These are phyloP conservation scores for Epichloe brachyelytri DNA, from an alignment of 2,329 filamentous ascomycete species.

Conservation along the genomic window DNA sequence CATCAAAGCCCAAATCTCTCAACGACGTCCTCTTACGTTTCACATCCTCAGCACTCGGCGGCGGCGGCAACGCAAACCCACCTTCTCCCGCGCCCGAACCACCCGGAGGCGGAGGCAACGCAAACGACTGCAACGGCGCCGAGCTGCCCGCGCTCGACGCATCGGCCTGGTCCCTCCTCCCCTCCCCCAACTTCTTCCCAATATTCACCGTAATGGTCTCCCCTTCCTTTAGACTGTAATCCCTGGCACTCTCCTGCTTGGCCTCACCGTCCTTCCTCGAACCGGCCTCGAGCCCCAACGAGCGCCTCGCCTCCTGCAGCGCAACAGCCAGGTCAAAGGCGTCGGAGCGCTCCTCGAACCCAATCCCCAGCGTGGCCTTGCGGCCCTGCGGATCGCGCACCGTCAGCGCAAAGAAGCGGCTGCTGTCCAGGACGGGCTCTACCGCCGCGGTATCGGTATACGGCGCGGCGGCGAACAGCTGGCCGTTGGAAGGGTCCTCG, in stretches of 20 bases:
- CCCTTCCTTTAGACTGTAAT: slow-evolving; percentile 79
- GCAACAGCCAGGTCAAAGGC: slow-evolving; percentile 78
- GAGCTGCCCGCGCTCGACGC: slow-evolving; percentile 7
- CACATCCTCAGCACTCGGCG: slow-evolving; percentile 49
- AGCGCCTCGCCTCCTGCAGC: slow-evolving; percentile 64
- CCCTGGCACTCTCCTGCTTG: slow-evolving; percentile 33
- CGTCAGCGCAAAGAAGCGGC: slow-evolving; percentile 71
- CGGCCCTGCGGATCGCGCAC: slow-evolving; percentile 64
- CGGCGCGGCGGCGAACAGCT: slow-evolving; percentile 73
- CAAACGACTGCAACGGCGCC: slow-evolving; percentile 44
- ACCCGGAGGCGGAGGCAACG: slow-evolving; percentile 58
- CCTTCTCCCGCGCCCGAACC: slow-evolving; percentile 20
- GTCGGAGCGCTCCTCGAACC: slow-evolving; percentile 75
- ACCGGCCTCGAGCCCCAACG: slow-evolving; percentile 45
- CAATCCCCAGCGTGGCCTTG: slow-evolving; percentile 71
- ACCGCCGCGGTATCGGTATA: slow-evolving; percentile 56
- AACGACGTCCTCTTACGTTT: slow-evolving; percentile 45
- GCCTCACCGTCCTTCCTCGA: slow-evolving; percentile 18
- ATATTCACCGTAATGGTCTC: slow-evolving; percentile 80
- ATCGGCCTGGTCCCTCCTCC: slow-evolving; percentile 25
- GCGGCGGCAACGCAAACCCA: slow-evolving; percentile 48
- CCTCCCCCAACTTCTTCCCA: slow-evolving; percentile 36
- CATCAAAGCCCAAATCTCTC: slow-evolving; percentile 67
- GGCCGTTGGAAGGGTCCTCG: slow-evolving; percentile 58
- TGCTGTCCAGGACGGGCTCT: slow-evolving; percentile 66